Base-by-base conservation (phyloP, 2,329 filamentous ascomycete species). In the Ascosphaera aggregata region DNA sequence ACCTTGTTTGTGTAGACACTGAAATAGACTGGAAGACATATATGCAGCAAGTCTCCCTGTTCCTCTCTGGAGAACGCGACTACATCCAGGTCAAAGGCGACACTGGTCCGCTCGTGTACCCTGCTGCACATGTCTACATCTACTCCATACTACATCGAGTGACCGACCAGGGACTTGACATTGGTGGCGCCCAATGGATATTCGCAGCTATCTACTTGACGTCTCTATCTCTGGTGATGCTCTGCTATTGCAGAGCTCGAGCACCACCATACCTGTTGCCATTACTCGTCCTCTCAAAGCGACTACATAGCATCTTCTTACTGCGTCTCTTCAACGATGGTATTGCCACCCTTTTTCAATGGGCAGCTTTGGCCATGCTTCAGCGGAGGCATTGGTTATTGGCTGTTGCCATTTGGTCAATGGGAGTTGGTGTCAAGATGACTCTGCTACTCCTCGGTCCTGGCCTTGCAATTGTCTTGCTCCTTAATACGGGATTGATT, bases 1-100 rank as follows among this genome's bases (percentile, higher is more conserved):
- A 2, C n/a, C 27, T 13, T 37, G 9, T 18, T n/a, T 20, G 34
- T 18, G 30, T 27, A 80, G 89, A 98, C 55, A 98, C 89, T 34
- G 89, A 98, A 58, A 98, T 98, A 51, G 89, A 98, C 60, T 98
- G 86, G 86, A 69, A 68, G 42, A 82, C 89, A 0, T 98, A 98
- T 58, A 95, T 98, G 85, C 70, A 94, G 54, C 89, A 98, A 52
- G 67, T 95, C 35, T 60, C 69, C 32, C 74, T 85, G 48, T 89
- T 78, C 51, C 61, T 85, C 36, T 66, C 71, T 15, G 89, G 89
- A 51, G 85, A 95, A 63, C 73, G 80, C 53, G 77, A 94, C 57
- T 98, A 98, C 57, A 72, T 71, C 43, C 68, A 74, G 42, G 85
- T 98, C 53, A 69, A 76, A 51, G 89, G 89, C 48, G 77, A 73